Percentiles rank a stretch among this genome's conserved stretches.
These are phyloP conservation scores for Xylaria sp. DNA, from an alignment of 2,329 filamentous ascomycete genomes.

Conservation along the genomic window DNA sequence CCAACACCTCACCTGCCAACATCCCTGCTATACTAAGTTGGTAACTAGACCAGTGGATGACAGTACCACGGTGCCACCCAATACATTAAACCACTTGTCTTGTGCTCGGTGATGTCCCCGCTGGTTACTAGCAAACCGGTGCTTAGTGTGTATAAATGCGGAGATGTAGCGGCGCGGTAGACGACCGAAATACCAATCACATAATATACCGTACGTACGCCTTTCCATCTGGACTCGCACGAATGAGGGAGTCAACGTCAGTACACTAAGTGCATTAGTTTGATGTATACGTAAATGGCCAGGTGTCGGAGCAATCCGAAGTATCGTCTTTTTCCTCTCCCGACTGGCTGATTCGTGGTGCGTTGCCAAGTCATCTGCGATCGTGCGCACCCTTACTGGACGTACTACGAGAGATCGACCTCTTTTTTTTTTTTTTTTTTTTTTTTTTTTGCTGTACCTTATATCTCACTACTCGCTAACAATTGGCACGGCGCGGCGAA, in stretches of 20 bases:
- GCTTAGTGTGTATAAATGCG: not conserved
- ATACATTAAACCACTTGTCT: not conserved
- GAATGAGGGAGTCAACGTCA: not conserved
- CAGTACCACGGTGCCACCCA: no score
- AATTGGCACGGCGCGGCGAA: no score
- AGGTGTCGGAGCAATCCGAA: not conserved
- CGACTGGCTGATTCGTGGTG: not conserved
- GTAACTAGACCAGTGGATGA: no score
- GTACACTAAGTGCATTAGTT: not conserved
- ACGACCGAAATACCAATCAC: not conserved
- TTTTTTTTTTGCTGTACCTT: no score
- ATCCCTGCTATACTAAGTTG: not conserved
- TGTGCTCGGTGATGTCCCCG: not conserved
- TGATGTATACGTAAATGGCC: not conserved
- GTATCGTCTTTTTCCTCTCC: not conserved
- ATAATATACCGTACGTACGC: not conserved
- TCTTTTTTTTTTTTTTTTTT: no score
- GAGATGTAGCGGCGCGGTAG: not conserved
- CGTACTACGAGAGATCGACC: no score
- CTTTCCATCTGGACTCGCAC: not conserved
- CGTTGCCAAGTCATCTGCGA: not conserved
- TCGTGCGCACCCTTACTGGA: no score
- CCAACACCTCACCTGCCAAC: conserved; percentile 15
- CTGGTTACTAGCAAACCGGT: not conserved
- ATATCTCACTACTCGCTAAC: no score